phyloP scores from a whole-genome alignment of 805 yeast genomes.

The Yamadazyma phyllophila region DNA sequence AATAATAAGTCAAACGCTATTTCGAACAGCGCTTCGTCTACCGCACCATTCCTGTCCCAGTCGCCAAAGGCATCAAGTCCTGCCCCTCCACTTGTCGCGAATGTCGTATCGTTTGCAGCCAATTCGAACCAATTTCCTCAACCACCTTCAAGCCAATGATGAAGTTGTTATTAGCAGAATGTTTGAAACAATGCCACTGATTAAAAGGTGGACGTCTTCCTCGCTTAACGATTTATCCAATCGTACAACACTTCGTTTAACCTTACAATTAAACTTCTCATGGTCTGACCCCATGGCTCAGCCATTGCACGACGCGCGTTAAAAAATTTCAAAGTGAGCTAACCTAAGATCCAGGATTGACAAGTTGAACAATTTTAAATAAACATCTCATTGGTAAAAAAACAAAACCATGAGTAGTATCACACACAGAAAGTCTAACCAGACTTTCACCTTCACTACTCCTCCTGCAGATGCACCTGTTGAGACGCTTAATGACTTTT shows the following conservation, averaged over 20 bases:
- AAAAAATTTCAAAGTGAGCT: slow-evolving; percentile 4
- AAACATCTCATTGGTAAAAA: not conserved
- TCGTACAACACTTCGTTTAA: not conserved
- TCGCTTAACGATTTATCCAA: not conserved
- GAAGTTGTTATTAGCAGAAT: not conserved
- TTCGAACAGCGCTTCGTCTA: not conserved
- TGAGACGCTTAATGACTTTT: slow-evolving; percentile 58
- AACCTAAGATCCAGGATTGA: slow-evolving; percentile 4
- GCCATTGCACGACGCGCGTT: slow-evolving; percentile 4
- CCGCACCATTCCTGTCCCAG: not conserved
- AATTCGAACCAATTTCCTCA: not conserved
- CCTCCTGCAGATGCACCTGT: slow-evolving; percentile 42
- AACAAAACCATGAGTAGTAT: slow-evolving; percentile 2
- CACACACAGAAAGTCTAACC: slow-evolving; percentile 18
- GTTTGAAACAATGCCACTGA: no score
- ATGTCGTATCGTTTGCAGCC: not conserved
- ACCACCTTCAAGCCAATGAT: not conserved
- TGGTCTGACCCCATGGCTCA: not conserved
- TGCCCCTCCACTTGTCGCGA: not conserved
- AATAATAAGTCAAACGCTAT: no score
- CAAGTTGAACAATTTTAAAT: not conserved
- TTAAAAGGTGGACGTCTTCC: no score
- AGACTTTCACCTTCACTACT: slow-evolving; percentile 31
- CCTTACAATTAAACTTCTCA: not conserved
- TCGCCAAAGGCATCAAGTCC: not conserved